These are phyloP conservation scores for Clarireedia monteithiana DNA, from an alignment of 2,329 filamentous ascomycete species.

Conservation along the genomic window DNA sequence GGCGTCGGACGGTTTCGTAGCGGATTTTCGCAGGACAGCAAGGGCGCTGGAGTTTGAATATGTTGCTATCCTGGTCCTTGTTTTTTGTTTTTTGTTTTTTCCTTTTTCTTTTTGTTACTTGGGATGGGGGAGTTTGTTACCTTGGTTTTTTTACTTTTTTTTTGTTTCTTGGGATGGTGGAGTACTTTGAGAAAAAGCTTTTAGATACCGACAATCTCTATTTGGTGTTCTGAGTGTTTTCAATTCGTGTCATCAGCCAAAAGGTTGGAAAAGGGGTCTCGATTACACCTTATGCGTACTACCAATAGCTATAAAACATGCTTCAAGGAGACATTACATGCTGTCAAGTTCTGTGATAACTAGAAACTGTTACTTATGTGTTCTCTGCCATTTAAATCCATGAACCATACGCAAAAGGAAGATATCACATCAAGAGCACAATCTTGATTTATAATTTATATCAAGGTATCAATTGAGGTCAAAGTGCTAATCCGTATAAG, in stretches of 20 bases:
- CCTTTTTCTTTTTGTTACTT: constrained; percentile 1
- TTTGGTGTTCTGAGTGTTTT: constrained; percentile 1
- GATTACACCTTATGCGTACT: neutral
- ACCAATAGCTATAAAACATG: neutral
- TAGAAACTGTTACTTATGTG: no score
- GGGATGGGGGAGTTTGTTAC: neutral
- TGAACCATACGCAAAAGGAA: no score
- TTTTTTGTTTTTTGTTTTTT: neutral
- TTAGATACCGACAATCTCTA: constrained; percentile 4
- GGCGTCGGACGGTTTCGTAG: constrained; percentile 26
- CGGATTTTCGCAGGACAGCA: constrained; percentile 22
- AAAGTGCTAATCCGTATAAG: no score
- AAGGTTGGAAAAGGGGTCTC: neutral
- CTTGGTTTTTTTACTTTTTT: neutral
- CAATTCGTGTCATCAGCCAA: constrained; percentile 2
- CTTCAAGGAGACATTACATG: no score
- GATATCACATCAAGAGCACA: no score
- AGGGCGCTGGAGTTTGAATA: constrained; percentile 20
- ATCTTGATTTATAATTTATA: no score
- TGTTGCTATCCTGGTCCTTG: neutral
- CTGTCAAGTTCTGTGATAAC: no score
- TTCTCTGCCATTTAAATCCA: no score
- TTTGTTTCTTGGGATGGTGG: constrained; percentile 6
- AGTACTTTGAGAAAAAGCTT: constrained; percentile 8
- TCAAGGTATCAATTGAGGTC: no score